A percentile compares a stretch with the other conserved stretches of the same genome.
Evolutionary conservation across 176 grass and related monocot species (phyloP).

Genomic region (Bothriochloa decipiens): DNA sequence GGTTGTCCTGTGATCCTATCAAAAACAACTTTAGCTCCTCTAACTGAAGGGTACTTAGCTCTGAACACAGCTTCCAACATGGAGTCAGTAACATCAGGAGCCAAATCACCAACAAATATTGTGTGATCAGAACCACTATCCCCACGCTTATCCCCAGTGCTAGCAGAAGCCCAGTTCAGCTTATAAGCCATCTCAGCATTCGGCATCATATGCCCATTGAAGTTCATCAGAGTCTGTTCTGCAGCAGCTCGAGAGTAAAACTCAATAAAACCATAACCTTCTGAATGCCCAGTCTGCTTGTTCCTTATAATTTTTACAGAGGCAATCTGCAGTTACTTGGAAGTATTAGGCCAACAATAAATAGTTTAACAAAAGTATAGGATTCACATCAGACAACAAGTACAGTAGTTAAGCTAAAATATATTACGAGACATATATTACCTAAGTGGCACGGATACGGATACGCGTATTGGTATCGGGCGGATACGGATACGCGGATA

Average conservation of each 20-base stretch:
- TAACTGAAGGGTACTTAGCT: conserved; percentile 68
- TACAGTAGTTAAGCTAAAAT: background rate
- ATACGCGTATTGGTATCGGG: no score
- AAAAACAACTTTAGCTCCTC: conserved; percentile 80
- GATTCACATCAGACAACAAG: background rate
- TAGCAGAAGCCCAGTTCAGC: conserved; percentile 86
- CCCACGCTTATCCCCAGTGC: conserved; percentile 61
- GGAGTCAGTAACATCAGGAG: conserved; percentile 80
- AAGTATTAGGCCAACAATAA: conserved; percentile 25
- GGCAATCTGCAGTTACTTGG: conserved; percentile 55
- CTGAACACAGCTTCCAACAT: conserved; percentile 81
- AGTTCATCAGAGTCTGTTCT: conserved; percentile 69
- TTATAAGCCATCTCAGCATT: conserved; percentile 60
- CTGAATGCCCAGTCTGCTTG: conserved; percentile 77
- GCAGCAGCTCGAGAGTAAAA: conserved; percentile 69
- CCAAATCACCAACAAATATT: conserved; percentile 92
- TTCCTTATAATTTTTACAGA: conserved; percentile 83
- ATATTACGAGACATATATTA: background rate
- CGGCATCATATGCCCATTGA: conserved; percentile 81
- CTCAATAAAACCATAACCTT: conserved; percentile 94
- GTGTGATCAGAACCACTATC: conserved; percentile 72
- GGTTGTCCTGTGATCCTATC: conserved; percentile 72
- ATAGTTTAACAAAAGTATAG: conserved; percentile 16
- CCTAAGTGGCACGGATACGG: no score
- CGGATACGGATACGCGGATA: no score